Evolutionary conservation across 495 filamentous ascomycete genomes (phyloP), one percentile per base, ranked within the genome.

Genomic region (Oleoguttula mirabilis): DNA sequence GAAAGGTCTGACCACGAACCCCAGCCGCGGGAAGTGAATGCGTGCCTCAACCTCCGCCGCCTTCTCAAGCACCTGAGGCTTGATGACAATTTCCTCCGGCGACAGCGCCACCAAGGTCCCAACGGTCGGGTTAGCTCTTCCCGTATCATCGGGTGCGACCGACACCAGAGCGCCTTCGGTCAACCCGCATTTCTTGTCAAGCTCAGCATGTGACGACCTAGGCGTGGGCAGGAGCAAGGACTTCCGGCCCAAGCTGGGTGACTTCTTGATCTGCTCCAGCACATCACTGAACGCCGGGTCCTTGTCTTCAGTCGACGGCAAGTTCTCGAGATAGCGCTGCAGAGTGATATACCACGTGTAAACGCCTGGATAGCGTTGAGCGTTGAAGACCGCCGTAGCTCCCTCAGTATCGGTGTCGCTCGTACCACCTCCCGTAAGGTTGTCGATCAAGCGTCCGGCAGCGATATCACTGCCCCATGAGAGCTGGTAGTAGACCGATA

Each of bases 121-220:
- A 6, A 59, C n/a, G 2, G 54, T 55, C 12, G 58, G 58, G 39
- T 55, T 48, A 38, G 45, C 47, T 15, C 47, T 35, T 16, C 58
- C 58, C 3, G 56, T 61, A 45, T 61, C 58, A 52, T 61, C 58
- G 0, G 58, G 58, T 41, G 58, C 56, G 1, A 61, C 44, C 12
- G 38, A 42, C 1, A 61, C 56, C 28, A 45, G n/a, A 8, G 21
- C 42, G 1, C 58, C 58, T 27, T 40, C 30, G 10, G 30, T 21
- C 32, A 59, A 25, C n/a, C 58, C 58, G 16, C 27, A 34, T 32
- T 54, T 47, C 36, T 8, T n/a, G 44, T 59, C 56, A 11, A 59
- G 41, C 7, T 52, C 36, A 11, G 32, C 16, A 14, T 52, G 43
- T 23, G 45, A 21, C 3, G 27, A 31, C 20, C 43, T 40, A 2